Evolutionary conservation across 208 protist species (phyloP), one percentile per base, ranked within the genome.

Genomic region (Leptomonas pyrrhocoris): DNA sequence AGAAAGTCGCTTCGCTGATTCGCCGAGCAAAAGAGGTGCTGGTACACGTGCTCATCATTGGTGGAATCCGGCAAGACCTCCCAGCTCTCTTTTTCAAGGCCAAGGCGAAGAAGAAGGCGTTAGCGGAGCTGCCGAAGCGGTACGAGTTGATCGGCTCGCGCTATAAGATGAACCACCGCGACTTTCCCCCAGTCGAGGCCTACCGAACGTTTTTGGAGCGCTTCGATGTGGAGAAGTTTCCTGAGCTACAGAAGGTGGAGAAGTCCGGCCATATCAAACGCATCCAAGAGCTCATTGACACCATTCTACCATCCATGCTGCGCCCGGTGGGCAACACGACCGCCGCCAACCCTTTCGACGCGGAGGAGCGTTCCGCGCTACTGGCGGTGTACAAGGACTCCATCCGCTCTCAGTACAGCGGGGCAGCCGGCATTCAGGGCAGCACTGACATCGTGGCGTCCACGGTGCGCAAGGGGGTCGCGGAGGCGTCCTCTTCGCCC

Each of bases 1-100:
- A 83, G 70, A 97, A 97, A 81, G 84, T 98, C 25, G 93, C 96
- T 48, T 87, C 91, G 53, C 73, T 98, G 6, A 93, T 98, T 48
- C 90, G 87, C 28, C 82, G 96, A 13, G 90, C 95, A 62, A 86
- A 96, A 61, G 61, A 90, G 21, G 94, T 93, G 23, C 87, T 97
- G 27, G 87, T 89, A 23, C 93, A 98, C 76, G 94, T 93, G 19
- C 54, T 83, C 42, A 86, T 98, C 55, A 75, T 96, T 36, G 74
- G 72, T 36, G 81, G 89, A 69, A 80, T 98, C 49, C 61, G 78
- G 25, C 64, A 68, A 18, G 79, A 93, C 60, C 79, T 96, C 54
- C 91, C 92, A 12, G 28, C 71, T 3, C 38, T 97, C 28, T 97
- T 96, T 66, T 87, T 90, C 25, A 92, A 92, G 48, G 73, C 58